Evolutionary conservation across 129 eudicot genomes (phyloP), one percentile per base, ranked within the genome.

Genomic region (Silybum marianum): DNA sequence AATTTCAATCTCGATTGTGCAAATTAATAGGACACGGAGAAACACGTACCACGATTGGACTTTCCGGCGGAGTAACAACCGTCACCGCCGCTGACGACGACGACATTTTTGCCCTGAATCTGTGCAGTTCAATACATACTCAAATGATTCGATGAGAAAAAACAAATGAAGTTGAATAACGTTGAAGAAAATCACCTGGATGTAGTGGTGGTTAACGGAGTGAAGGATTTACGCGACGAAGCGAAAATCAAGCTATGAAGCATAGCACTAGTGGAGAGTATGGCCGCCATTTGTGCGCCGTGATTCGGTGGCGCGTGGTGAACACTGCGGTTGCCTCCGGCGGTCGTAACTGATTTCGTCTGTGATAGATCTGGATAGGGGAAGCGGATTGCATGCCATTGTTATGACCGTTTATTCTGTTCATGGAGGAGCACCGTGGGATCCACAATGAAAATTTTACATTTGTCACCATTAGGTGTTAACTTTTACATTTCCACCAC

Each of bases 21-120:
- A 19, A 22, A 40, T 25, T 28, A 26, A 14, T 8, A 81, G 34
- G 67, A 44, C n/a, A 34, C 65, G 0, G 11, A 76, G 26, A 58
- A 39, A 42, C 39, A 76, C 82, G 22, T 76, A 92, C 98, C 74
- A 94, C 93, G 3, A 81, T 77, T 85, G 92, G 86, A 81, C 79
- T 87, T 16, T 92, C 92, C 7, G 89, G 83, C 54, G 75, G 77
- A 69, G 78, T 77, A 79, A 74, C 36, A 32, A 32, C 36, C 6
- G 36, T 32, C 36, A 32, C 36, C 36, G 36, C 86, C 39, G 74
- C 82, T 8, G 88, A 26, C 19, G 89, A 84, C 71, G 80, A 79
- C 91, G 80, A 79, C 91, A 89, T 91, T 81, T 81, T 89, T 0
- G 71, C 72, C 78, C 84, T 83, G 58, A 74, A 84, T 44, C 75